Evolutionary conservation across 2,329 filamentous ascomycete species (phyloP).

Genomic region (Trichoderma sp.): DNA sequence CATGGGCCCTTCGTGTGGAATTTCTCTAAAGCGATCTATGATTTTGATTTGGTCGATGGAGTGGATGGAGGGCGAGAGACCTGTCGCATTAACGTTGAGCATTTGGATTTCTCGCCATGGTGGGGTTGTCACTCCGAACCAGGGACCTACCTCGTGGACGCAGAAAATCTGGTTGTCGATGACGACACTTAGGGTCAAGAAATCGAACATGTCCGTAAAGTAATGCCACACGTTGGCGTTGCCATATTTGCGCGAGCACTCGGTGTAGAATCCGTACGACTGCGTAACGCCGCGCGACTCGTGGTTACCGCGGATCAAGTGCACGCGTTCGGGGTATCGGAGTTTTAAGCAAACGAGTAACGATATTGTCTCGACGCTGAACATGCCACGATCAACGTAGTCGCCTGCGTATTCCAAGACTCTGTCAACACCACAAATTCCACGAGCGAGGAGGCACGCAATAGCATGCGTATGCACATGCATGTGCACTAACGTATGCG

Average conservation of each 20-base stretch:
- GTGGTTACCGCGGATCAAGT: constrained; percentile 96
- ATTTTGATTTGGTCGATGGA: constrained; percentile 99
- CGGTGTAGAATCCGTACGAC: constrained; percentile 98
- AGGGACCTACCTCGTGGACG: constrained; percentile 72
- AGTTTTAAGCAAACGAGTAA: constrained; percentile 96
- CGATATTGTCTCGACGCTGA: constrained; percentile 98
- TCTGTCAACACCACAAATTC: not conserved
- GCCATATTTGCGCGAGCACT: constrained; percentile 96
- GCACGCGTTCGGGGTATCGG: constrained; percentile 92
- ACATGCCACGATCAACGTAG: constrained; percentile 97
- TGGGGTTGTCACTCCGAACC: not conserved
- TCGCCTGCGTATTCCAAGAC: constrained; percentile 61
- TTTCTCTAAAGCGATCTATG: constrained; percentile 97
- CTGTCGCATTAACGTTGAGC: constrained; percentile 40
- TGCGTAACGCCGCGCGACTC: constrained; percentile 97
- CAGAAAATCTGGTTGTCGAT: constrained; percentile 99
- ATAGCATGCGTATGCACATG: not conserved
- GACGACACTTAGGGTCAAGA: constrained; percentile 91
- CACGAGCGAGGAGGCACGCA: not conserved
- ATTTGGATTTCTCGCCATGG: not conserved
- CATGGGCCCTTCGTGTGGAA: constrained; percentile 98
- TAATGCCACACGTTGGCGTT: constrained; percentile 99
- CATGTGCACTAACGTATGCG: not conserved
- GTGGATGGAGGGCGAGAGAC: constrained; percentile 86
- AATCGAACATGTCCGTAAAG: constrained; percentile 99